These are phyloP conservation scores for Pichia cephalocereana DNA, from an alignment of 805 yeast species.

Conservation along the genomic window DNA sequence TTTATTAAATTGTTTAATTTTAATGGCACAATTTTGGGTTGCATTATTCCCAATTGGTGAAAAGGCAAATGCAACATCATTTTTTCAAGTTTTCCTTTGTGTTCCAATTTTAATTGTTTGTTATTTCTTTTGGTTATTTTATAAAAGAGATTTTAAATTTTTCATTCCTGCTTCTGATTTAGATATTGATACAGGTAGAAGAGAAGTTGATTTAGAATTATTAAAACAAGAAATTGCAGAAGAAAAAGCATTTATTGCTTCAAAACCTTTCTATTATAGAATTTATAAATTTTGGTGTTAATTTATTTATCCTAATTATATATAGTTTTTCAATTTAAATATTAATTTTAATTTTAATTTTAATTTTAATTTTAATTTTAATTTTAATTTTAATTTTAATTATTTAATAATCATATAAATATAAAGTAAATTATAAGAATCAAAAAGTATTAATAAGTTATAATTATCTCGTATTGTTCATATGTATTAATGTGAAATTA, in stretches of 20 bases:
- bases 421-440: too few relatives aligned
- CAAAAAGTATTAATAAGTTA: too few relatives aligned
- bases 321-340: too few relatives aligned
- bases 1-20: constrained; percentile 44
- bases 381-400: too few relatives aligned
- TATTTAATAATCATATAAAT: too few relatives aligned
- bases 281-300: constrained; percentile 47
- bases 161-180: constrained; percentile 38
- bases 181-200: constrained; percentile 54
- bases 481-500: too few relatives aligned
- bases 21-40: constrained; percentile 72
- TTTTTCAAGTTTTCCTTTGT: constrained; percentile 58
- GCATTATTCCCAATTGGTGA: constrained; percentile 61
- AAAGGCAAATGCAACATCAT: constrained; percentile 39
- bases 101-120: constrained; percentile 49
- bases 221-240: constrained; percentile 46
- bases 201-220: constrained; percentile 46
- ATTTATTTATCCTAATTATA: background rate
- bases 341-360: too few relatives aligned
- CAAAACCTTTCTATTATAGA: constrained; percentile 39
- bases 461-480: too few relatives aligned
- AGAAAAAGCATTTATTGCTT: constrained; percentile 38
- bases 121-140: constrained; percentile 26
- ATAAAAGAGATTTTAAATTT: constrained; percentile 36
- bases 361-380: too few relatives aligned